phyloP scores from a whole-genome alignment of 495 filamentous ascomycete species.

The Tuber borchii region DNA sequence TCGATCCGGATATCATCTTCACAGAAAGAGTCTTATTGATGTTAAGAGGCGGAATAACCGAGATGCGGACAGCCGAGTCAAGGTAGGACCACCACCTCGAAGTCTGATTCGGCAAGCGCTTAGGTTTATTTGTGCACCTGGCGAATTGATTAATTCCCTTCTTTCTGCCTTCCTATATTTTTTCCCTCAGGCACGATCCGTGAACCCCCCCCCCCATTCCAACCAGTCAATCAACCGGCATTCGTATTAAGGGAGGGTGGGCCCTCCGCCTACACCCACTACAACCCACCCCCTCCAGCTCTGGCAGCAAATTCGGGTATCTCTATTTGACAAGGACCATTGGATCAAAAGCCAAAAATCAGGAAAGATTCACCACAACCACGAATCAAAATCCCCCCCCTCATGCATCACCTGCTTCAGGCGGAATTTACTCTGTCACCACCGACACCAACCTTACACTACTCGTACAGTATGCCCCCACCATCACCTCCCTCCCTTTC shows the following conservation, averaged over 20 bases:
- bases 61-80: background rate
- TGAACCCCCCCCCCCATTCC: background rate
- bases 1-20: background rate
- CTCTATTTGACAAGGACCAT: background rate
- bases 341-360: background rate
- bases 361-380: background rate
- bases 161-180: background rate
- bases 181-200: background rate
- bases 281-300: background rate
- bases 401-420: background rate
- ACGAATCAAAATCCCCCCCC: background rate
- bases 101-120: slow-evolving; percentile 1
- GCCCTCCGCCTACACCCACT: background rate
- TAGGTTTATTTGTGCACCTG: background rate
- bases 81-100: background rate
- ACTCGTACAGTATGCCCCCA: too few relatives aligned
- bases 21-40: background rate
- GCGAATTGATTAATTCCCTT: background rate
- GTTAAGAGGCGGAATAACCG: background rate
- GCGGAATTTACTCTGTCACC: background rate
- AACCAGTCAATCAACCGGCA: background rate
- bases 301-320: background rate
- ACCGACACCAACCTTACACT: background rate
- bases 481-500: background rate
- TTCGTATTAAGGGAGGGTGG: background rate